Base-by-base conservation (phyloP, 306 rosid genomes). In the Benincasa hispida region DNA sequence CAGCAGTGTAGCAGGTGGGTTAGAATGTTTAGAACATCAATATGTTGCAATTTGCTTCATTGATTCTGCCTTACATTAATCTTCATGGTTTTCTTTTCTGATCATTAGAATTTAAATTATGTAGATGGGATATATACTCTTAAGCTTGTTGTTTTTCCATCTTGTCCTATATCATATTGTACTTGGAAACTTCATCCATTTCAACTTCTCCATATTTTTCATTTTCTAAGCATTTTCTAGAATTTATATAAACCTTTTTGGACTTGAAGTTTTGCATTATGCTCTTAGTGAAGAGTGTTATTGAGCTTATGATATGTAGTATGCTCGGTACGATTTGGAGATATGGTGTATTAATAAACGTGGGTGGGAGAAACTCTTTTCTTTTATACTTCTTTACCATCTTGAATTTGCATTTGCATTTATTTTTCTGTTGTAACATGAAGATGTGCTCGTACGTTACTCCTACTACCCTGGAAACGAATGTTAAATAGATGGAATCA, bases 1-100 rank as follows among this genome's bases (percentile, higher is more conserved):
- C 98, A 93, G 86, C 98, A 93, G 84, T 91, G 98, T 85, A 91
- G 97, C 93, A 89, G 98, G 98, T 89, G 80, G 5, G 55, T 28
- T 76, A 54, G 74, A 79, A 76, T 50, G 21, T 69, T 45, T 41
- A 69, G 22, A 45, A 42, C 57, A 24, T 69, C 14, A 45, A 19
- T 41, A 22, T 47, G 6, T 50, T 34, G 32, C 48, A 25, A 76
- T 47, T 76, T 76, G 70, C 34, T 56, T 69, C 72, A 67, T 57
- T 70, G 6, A 42, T 7, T 69, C 37, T 24, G 56, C 56, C 75
- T 69, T 69, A 5, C 24, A 30, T 39, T 4, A 39, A 22, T 12
- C 10, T 65, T 13, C 21, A 14, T 45, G 55, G 57, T 25, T 25
- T 48, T 42, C 37, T 24, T 25, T 45, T 42, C 57, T 45, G 75